Evolutionary conservation across 148 eudicot species (phyloP).

Genomic region (Fagopyrum tataricum): DNA sequence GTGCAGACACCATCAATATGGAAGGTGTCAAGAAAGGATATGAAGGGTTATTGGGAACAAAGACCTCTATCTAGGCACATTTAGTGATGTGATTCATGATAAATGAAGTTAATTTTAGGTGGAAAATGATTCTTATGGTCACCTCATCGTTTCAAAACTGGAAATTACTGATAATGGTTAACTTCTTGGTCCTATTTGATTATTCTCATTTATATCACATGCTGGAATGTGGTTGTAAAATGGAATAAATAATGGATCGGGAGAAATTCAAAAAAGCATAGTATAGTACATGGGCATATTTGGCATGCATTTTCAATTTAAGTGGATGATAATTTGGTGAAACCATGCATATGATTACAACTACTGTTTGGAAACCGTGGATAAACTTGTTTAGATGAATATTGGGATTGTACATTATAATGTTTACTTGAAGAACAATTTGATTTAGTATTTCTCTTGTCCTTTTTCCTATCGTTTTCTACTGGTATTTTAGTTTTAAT

Average conservation of each 20-base stretch:
- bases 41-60: slow-evolving; percentile 63
- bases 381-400: background rate
- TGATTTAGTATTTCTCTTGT: background rate
- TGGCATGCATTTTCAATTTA: background rate
- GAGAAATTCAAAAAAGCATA: background rate
- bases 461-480: too few relatives aligned
- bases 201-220: background rate
- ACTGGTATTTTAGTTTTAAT: too few relatives aligned
- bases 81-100: slow-evolving; percentile 24
- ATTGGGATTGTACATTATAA: background rate
- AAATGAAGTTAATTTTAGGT: slow-evolving; percentile 11
- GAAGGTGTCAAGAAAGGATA: slow-evolving; percentile 66
- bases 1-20: slow-evolving; percentile 52
- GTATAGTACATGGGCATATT: background rate
- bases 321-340: background rate
- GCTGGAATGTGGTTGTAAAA: background rate
- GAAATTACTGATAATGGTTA: slow-evolving; percentile 39
- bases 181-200: background rate
- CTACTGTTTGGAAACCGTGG: background rate
- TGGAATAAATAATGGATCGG: background rate
- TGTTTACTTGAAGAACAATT: background rate
- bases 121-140: slow-evolving; percentile 68
- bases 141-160: slow-evolving; percentile 51
- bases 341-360: background rate
- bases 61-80: slow-evolving; percentile 62